phyloP scores from a whole-genome alignment of 1,284 basidiomycete species.

The Phylloporus sp. region DNA sequence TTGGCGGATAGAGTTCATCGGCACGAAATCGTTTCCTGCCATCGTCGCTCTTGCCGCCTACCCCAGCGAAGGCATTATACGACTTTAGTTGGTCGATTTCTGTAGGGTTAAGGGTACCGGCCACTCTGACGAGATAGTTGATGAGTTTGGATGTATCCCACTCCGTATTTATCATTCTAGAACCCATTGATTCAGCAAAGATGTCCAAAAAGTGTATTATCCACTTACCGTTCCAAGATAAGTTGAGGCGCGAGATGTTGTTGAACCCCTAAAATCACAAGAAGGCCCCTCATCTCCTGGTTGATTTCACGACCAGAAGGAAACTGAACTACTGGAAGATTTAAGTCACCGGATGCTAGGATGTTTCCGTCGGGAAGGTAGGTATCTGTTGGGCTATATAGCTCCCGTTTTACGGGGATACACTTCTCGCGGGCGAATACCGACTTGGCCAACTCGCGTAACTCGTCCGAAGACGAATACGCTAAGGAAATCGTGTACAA shows the following conservation, averaged over 20 bases:
- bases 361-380: not conserved
- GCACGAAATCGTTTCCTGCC: conserved; percentile 59
- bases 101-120: conserved; percentile 47
- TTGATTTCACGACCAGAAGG: not conserved
- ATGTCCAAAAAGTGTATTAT: too few species aligned
- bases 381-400: conserved; percentile 50
- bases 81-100: conserved; percentile 77
- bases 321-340: not conserved
- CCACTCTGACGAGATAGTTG: not conserved
- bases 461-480: conserved; percentile 63
- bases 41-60: conserved; percentile 45
- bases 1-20: conserved; percentile 83
- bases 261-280: not conserved
- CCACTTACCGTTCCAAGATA: too few species aligned
- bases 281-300: not conserved
- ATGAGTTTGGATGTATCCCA: not conserved
- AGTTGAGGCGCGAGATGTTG: too few species aligned
- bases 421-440: conserved; percentile 72
- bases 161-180: not conserved
- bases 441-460: conserved; percentile 53
- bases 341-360: not conserved
- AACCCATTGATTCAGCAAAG: too few species aligned
- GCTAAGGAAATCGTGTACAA: conserved; percentile 71
- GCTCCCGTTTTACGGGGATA: conserved; percentile 82
- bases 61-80: conserved; percentile 78